A percentile compares a stretch with the other conserved stretches of the same genome.
Evolutionary conservation across 768 basidiomycete genomes (phyloP).

Genomic region (Hericium erinaceus): DNA sequence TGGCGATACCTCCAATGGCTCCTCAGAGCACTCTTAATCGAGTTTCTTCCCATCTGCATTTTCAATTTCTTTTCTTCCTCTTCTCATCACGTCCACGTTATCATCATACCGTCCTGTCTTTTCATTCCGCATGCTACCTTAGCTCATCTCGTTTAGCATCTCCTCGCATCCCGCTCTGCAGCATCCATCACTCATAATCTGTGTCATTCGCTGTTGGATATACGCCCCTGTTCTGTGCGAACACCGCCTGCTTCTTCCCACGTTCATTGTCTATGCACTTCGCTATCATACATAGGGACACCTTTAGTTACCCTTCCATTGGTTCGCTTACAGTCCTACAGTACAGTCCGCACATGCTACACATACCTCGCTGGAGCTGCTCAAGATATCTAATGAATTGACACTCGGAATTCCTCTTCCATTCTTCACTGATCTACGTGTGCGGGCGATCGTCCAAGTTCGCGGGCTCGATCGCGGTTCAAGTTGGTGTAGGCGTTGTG

Average conservation of each 20-base stretch:
- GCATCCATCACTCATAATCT: background rate
- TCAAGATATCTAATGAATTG: background rate
- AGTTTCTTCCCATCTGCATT: too few relatives aligned
- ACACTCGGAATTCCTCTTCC: background rate
- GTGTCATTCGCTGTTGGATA: background rate
- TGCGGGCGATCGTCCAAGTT: background rate
- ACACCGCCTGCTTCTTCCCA: background rate
- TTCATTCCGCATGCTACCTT: background rate
- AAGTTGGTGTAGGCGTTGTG: too few relatives aligned
- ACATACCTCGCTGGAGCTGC: background rate
- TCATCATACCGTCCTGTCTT: background rate
- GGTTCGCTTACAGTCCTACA: background rate
- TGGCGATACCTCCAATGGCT: constrained; percentile 8
- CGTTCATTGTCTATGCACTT: constrained; percentile 3
- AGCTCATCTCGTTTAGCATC: constrained; percentile 1
- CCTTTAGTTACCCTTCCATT: background rate
- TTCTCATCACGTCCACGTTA: background rate
- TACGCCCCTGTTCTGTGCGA: background rate
- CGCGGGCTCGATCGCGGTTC: too few relatives aligned
- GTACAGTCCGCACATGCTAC: background rate
- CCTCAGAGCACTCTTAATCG: background rate
- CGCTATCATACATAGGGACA: background rate
- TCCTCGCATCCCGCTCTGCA: constrained; percentile 1
- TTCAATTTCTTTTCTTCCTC: too few relatives aligned
- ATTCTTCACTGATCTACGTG: background rate